A percentile compares a stretch with the other conserved stretches of the same genome.
Evolutionary conservation across 352 stramenopile species (phyloP).

Genomic region (Elongisporangium undulatum): DNA sequence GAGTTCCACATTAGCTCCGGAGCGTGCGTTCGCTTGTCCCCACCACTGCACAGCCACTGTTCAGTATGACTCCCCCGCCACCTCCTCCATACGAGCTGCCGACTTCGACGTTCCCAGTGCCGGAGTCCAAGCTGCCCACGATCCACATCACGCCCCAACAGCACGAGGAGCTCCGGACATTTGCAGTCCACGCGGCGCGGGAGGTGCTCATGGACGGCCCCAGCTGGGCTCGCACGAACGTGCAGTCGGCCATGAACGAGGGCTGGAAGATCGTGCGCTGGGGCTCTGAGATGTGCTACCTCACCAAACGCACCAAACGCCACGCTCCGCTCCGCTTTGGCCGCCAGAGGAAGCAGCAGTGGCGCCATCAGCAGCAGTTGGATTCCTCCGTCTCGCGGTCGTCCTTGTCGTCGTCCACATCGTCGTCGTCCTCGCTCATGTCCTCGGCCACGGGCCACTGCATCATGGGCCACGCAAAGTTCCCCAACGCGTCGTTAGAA

Average conservation of each 20-base stretch:
- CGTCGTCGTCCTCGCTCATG: background rate
- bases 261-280: slow-evolving; percentile 56
- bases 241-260: slow-evolving; percentile 28
- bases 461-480: slow-evolving; percentile 57
- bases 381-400: background rate
- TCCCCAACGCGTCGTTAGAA: slow-evolving; percentile 48
- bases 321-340: background rate
- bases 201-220: slow-evolving; percentile 53
- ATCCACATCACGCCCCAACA: slow-evolving; percentile 43
- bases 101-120: slow-evolving; percentile 32
- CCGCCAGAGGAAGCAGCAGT: slow-evolving; percentile 6
- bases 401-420: background rate
- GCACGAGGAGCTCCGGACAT: slow-evolving; percentile 59
- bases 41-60: too few relatives aligned
- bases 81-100: too few relatives aligned
- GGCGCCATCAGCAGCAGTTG: background rate
- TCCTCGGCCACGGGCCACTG: slow-evolving; percentile 23
- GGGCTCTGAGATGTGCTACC: slow-evolving; percentile 39
- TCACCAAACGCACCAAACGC: slow-evolving; percentile 39
- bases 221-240: slow-evolving; percentile 60
- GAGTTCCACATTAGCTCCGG: too few relatives aligned
- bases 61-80: too few relatives aligned
- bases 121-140: slow-evolving; percentile 41
- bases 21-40: too few relatives aligned
- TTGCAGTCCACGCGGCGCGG: slow-evolving; percentile 42